Evolutionary conservation across 441 rosid genomes (phyloP), one percentile per base, ranked within the genome.

Genomic region (Pelargonium fulgidum): DNA sequence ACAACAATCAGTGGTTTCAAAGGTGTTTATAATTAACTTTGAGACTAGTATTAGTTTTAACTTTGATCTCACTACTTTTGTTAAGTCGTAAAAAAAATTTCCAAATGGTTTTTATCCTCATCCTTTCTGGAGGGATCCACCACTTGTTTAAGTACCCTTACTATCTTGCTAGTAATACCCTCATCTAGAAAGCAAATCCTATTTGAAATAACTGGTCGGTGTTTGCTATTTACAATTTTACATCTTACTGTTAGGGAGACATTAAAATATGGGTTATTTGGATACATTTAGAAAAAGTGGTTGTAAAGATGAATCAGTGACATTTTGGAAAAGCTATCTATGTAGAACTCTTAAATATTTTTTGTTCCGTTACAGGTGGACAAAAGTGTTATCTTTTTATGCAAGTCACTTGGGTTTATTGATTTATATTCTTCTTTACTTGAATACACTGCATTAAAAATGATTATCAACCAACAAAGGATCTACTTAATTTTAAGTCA

Each of bases 1-100:
- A 17, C 74, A 72, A 59, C 76, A 75, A 5, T 66, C 79, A 64
- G 62, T 72, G 65, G 69, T 78, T 54, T 69, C 68, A 67, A 75
- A 78, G 78, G 81, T 78, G 41, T 42, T 14, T 48, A 14, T 41
- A 54, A 4, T n/a, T 50, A 33, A 7, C 13, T 24, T 26, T 52
- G 14, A 1, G 11, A 36, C 66, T 63, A 19, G 17, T 56, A 42
- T 47, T 12, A 42, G 11, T 41, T 41, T 41, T 41, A 41, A 41
- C 45, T 7, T 41, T 41, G 45, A 50, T 50, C 17, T 58, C 24
- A 17, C 9, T 14, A 14, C 19, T 54, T 54, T 7, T 54, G 9
- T 54, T 16, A 54, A 54, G 61, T 54, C 17, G 7, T 1, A 6
- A 7, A 52, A 7, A 22, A 52, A 14, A 17, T 6, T 17, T 58